A percentile compares a stretch with the other conserved stretches of the same genome.
These are phyloP conservation scores for Xanthoceras sorbifolium DNA, from an alignment of 345 rosid genomes.

Conservation along the genomic window DNA sequence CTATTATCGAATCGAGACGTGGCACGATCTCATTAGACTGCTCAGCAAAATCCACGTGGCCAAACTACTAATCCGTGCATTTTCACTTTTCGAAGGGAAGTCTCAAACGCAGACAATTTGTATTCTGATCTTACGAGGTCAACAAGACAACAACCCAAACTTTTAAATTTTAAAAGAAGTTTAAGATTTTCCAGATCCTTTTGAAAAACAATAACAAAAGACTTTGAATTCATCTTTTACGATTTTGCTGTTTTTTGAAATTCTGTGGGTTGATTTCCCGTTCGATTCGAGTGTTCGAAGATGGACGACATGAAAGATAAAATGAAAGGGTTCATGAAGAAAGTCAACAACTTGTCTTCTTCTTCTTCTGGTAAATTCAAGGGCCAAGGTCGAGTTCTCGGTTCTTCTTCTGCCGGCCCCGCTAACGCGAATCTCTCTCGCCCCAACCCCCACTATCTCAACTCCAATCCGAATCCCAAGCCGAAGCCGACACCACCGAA, in stretches of 20 bases:
- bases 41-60: background rate
- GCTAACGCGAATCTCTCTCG: constrained; percentile 48
- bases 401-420: constrained; percentile 66
- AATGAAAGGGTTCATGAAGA: constrained; percentile 88
- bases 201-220: too few species aligned
- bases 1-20: background rate
- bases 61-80: background rate
- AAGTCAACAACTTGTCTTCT: constrained; percentile 62
- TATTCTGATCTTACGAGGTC: too few species aligned
- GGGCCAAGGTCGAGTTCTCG: constrained; percentile 83
- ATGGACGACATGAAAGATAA: constrained; percentile 92
- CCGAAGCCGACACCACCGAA: constrained; percentile 21
- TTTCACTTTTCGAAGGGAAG: too few species aligned
- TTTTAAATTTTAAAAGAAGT: too few species aligned
- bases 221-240: background rate
- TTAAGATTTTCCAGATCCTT: too few species aligned
- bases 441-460: constrained; percentile 40
- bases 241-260: too few species aligned
- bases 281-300: background rate
- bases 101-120: too few species aligned
- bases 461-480: constrained; percentile 35
- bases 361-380: constrained; percentile 78
- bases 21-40: background rate
- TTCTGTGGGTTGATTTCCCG: background rate
- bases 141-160: too few species aligned